Evolutionary conservation across 345 rosid genomes (phyloP).

Genomic region (Rubroshorea leprosula): DNA sequence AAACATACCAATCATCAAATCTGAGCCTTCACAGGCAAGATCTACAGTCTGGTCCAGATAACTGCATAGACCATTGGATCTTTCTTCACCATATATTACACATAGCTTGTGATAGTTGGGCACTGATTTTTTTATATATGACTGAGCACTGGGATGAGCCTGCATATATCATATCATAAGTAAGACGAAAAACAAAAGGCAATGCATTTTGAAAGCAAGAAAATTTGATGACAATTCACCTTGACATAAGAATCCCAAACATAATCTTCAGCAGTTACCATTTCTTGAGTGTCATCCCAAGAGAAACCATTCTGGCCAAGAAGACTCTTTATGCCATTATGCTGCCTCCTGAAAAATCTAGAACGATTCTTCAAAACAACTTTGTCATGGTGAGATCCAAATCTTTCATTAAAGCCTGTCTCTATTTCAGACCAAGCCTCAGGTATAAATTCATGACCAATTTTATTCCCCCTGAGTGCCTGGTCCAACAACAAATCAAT

Average conservation of each 20-base stretch:
- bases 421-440: conserved; percentile 36
- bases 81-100: conserved; percentile 38
- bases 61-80: conserved; percentile 22
- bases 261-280: conserved; percentile 33
- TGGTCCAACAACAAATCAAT: conserved; percentile 39
- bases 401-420: conserved; percentile 18
- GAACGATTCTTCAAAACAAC: conserved; percentile 22
- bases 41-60: conserved; percentile 13
- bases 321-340: conserved; percentile 25
- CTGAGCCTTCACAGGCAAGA: conserved; percentile 15
- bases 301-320: conserved; percentile 34
- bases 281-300: conserved; percentile 42
- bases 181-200: conserved; percentile 5
- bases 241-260: conserved; percentile 25
- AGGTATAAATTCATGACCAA: conserved; percentile 20
- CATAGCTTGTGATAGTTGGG: conserved; percentile 46
- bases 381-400: conserved; percentile 20
- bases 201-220: background rate
- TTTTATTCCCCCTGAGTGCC: conserved; percentile 39
- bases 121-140: conserved; percentile 30
- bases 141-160: conserved; percentile 31
- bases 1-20: conserved; percentile 30
- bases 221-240: conserved; percentile 16
- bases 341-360: conserved; percentile 29
- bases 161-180: conserved; percentile 18